Percentiles rank a stretch among this genome's conserved stretches.
These are phyloP conservation scores for Solanum corneliomulleri DNA, from an alignment of 257 asterid genomes.

Conservation along the genomic window DNA sequence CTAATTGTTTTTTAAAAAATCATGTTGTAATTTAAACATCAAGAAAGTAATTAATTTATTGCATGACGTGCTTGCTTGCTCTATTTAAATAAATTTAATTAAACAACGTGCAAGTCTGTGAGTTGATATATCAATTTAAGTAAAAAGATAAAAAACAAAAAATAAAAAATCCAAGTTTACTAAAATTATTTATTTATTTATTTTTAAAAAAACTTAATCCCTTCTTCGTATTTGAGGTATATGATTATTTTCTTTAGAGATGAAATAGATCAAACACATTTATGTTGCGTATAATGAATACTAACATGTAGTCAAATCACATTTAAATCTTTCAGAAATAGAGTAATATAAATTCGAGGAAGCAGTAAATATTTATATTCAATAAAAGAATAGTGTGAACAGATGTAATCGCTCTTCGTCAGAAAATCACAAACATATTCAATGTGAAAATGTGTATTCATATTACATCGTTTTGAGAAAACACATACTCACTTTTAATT, in stretches of 20 bases:
- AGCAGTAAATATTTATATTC: neutral
- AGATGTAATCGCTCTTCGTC: rapidly evolving
- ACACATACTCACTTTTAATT: neutral
- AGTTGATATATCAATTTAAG: neutral
- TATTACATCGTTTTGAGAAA: neutral
- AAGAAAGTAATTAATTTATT: neutral
- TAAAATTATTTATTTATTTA: too few relatives aligned
- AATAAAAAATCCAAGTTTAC: neutral
- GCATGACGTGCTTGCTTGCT: neutral
- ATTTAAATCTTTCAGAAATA: too few relatives aligned
- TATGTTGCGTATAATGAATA: neutral
- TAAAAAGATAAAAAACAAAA: too few relatives aligned
- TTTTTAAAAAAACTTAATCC: neutral
- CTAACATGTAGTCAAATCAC: neutral
- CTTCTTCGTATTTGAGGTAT: neutral
- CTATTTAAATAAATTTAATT: neutral
- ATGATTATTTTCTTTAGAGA: neutral
- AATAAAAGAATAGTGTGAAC: too few relatives aligned
- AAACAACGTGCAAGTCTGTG: neutral
- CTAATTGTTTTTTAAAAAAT: neutral
- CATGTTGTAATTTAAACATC: neutral
- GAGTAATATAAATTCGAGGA: too few relatives aligned
- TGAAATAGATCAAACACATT: neutral
- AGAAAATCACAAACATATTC: neutral
- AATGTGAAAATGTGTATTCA: neutral